phyloP scores from a whole-genome alignment of 257 asterid species.

The Handroanthus guayacan region DNA sequence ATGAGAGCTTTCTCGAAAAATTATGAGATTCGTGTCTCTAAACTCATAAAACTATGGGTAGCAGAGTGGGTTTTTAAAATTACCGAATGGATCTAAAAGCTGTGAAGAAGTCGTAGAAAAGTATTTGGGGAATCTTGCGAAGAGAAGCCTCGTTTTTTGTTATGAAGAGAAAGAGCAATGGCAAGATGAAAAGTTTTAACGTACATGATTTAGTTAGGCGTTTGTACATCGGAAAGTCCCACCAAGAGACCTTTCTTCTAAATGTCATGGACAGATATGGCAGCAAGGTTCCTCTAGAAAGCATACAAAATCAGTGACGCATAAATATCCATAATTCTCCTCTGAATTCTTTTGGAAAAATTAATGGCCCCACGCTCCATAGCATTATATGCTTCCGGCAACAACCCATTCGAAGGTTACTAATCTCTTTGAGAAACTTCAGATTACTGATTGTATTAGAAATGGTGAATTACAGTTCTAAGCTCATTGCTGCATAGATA shows the following conservation, averaged over 20 bases:
- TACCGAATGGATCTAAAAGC: background rate
- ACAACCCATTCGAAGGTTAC: no score
- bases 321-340: background rate
- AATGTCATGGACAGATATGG: background rate
- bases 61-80: slow-evolving; percentile 32
- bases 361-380: background rate
- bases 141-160: slow-evolving; percentile 39
- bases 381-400: background rate
- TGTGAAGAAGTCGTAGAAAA: slow-evolving; percentile 16
- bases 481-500: no score
- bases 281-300: background rate
- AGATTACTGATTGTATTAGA: background rate
- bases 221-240: slow-evolving; percentile 29
- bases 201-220: slow-evolving; percentile 35
- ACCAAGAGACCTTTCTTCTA: background rate
- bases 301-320: background rate
- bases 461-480: no score
- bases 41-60: slow-evolving; percentile 33
- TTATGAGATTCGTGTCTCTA: slow-evolving; percentile 4
- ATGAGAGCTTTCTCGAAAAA: slow-evolving; percentile 4
- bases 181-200: slow-evolving; percentile 27
- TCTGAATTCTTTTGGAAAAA: no score
- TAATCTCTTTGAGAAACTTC: no score
- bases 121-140: slow-evolving; percentile 26
- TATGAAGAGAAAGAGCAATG: background rate